Percentiles rank a stretch among this genome's conserved stretches.
phyloP scores from a whole-genome alignment of 495 filamentous ascomycete genomes.

The Beverwykella pulmonaria region DNA sequence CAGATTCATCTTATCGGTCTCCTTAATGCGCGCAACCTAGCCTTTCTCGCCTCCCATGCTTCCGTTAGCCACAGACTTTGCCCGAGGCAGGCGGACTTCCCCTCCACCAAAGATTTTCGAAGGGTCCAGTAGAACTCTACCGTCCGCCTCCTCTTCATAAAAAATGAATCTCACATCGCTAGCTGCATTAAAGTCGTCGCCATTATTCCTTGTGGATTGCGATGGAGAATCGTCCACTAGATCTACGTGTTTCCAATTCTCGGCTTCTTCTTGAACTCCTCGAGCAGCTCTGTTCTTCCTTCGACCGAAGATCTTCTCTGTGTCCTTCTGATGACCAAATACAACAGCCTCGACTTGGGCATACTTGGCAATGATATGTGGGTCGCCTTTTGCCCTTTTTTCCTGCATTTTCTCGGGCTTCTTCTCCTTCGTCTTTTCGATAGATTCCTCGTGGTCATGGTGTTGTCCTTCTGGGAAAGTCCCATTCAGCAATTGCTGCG shows the following conservation, averaged over 20 bases:
- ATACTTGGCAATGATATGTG: constrained; percentile 37
- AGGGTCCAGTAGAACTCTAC: neutral
- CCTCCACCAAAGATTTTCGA: constrained; percentile 4
- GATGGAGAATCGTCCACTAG: constrained; percentile 26
- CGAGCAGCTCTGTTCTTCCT: constrained; percentile 45
- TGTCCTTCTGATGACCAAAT: constrained; percentile 42
- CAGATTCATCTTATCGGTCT: constrained; percentile 46
- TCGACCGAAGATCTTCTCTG: constrained; percentile 41
- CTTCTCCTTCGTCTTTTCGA: neutral
- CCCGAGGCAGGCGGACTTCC: constrained; percentile 47
- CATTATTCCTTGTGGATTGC: neutral
- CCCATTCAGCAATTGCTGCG: constrained; percentile 37
- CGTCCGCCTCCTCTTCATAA: neutral
- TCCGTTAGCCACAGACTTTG: constrained; percentile 47
- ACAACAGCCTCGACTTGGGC: constrained; percentile 44
- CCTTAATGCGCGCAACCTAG: constrained; percentile 46
- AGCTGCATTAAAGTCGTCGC: neutral
- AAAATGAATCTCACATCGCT: neutral
- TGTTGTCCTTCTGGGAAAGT: neutral
- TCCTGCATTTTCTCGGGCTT: constrained; percentile 26
- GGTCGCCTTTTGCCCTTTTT: constrained; percentile 42
- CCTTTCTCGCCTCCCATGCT: constrained; percentile 52
- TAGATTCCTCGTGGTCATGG: neutral
- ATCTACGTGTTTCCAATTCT: constrained; percentile 41
- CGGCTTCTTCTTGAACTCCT: constrained; percentile 24